A percentile compares a stretch with the other conserved stretches of the same genome.
phyloP scores from a whole-genome alignment of 2,329 filamentous ascomycete genomes.

The Aureobasidium leucospermi region DNA sequence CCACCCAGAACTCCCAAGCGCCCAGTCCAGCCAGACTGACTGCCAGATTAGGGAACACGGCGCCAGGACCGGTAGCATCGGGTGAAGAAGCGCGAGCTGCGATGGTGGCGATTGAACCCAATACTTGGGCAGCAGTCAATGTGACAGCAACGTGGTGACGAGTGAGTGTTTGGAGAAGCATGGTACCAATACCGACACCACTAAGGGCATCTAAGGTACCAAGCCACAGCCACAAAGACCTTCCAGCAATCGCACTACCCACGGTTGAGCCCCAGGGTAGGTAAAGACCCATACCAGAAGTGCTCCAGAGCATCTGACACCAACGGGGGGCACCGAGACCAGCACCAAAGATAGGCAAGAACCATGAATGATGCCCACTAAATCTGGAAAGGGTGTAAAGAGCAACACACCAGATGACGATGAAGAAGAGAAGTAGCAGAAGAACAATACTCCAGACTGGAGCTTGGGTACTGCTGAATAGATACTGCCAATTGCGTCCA shows the following conservation, averaged over 20 bases:
- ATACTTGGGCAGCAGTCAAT: slow-evolving; percentile 52
- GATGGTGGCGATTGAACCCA: slow-evolving; percentile 58
- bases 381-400: slow-evolving; percentile 47
- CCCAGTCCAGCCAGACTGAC: slow-evolving; percentile 39
- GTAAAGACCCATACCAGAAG: slow-evolving; percentile 52
- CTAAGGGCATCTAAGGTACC: slow-evolving; percentile 58
- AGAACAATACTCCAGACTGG: slow-evolving; percentile 51
- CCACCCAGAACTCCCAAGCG: slow-evolving; percentile 45
- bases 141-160: slow-evolving; percentile 58
- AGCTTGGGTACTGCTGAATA: slow-evolving; percentile 52
- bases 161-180: slow-evolving; percentile 53
- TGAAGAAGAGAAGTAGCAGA: slow-evolving; percentile 49
- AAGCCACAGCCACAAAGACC: slow-evolving; percentile 59
- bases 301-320: slow-evolving; percentile 62
- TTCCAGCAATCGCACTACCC: slow-evolving; percentile 48
- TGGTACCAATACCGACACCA: slow-evolving; percentile 61
- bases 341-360: slow-evolving; percentile 60
- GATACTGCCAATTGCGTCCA: slow-evolving; percentile 59
- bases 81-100: slow-evolving; percentile 53
- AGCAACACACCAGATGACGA: slow-evolving; percentile 48
- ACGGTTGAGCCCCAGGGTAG: slow-evolving; percentile 55
- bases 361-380: slow-evolving; percentile 57
- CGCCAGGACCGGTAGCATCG: slow-evolving; percentile 53
- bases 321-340: slow-evolving; percentile 59
- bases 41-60: slow-evolving; percentile 58